Evolutionary conservation across 495 filamentous ascomycete genomes (phyloP).

Genomic region (Amniculicola lignicola): DNA sequence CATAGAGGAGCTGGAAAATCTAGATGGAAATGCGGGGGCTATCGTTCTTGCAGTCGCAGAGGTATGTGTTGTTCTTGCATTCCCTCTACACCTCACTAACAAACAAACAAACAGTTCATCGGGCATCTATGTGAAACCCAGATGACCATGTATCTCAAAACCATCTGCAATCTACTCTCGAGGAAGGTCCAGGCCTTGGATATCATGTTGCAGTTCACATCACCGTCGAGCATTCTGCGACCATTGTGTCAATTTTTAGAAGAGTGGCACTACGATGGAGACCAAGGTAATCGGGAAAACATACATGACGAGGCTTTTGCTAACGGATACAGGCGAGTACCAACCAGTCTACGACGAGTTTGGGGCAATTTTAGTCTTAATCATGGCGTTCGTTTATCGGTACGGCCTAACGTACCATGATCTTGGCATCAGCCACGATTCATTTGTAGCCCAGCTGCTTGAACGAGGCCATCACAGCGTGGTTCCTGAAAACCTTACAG

Average conservation of each 20-base stretch:
- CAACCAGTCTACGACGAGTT: constrained; percentile 98
- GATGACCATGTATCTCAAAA: constrained; percentile 88
- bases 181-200: constrained; percentile 76
- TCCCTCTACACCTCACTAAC: neutral
- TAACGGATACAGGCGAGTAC: constrained; percentile 61
- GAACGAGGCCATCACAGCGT: constrained; percentile 59
- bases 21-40: constrained; percentile 92
- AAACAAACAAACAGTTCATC: constrained; percentile 57
- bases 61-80: constrained; percentile 45
- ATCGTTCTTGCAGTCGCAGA: constrained; percentile 79
- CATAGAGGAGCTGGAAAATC: constrained; percentile 77
- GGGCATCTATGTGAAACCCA: constrained; percentile 71
- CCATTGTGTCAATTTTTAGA: constrained; percentile 84
- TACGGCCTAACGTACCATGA: constrained; percentile 70
- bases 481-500: constrained; percentile 61
- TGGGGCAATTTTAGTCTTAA: constrained; percentile 77
- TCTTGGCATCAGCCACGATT: constrained; percentile 61
- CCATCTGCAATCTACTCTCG: constrained; percentile 74
- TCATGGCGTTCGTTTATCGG: constrained; percentile 78
- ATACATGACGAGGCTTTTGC: neutral
- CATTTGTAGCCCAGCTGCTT: constrained; percentile 78
- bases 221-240: constrained; percentile 68
- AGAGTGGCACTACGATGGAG: constrained; percentile 89
- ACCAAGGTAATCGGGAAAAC: constrained; percentile 53
- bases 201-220: constrained; percentile 81